Evolutionary conservation across 345 rosid species (phyloP).

Genomic region (Orychophragmus violaceus): DNA sequence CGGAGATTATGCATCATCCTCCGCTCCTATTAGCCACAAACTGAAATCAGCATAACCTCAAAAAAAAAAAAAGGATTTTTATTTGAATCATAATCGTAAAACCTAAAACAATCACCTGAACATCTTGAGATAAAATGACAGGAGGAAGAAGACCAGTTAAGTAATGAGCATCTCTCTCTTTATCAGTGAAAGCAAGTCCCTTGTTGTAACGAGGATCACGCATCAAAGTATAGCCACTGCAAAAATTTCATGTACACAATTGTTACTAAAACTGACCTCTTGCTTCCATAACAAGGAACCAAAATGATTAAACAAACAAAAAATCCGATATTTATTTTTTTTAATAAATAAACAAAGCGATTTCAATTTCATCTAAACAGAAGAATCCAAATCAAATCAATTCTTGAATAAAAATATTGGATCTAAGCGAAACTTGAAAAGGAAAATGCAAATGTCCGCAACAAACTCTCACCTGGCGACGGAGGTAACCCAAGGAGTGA

Average conservation of each 20-base stretch:
- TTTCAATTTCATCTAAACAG: not conserved
- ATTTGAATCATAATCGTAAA: not conserved
- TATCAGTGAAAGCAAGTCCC: conserved; percentile 76
- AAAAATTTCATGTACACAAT: too few species aligned
- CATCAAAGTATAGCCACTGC: conserved; percentile 78
- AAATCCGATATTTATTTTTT: not conserved
- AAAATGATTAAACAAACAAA: not conserved
- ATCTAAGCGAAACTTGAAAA: not conserved
- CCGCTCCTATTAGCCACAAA: conserved; percentile 37
- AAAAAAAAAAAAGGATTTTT: not conserved
- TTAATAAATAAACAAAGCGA: not conserved
- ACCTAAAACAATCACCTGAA: conserved; percentile 43
- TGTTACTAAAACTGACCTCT: not conserved
- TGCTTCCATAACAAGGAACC: conserved; percentile 13
- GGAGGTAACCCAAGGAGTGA: conserved; percentile 34
- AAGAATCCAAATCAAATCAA: not conserved
- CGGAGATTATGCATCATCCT: conserved; percentile 74
- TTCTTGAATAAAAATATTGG: too few species aligned
- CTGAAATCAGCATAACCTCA: not conserved
- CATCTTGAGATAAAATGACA: conserved; percentile 56
- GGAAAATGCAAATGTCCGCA: not conserved
- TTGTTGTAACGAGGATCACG: conserved; percentile 89
- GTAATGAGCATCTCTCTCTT: conserved; percentile 92
- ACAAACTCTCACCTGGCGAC: conserved; percentile 20
- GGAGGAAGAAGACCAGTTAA: conserved; percentile 94